Percentiles rank a stretch among this genome's conserved stretches.
Conservation (phyloP, 805 yeast species). For the Brettanomyces bruxellensis region DNA sequence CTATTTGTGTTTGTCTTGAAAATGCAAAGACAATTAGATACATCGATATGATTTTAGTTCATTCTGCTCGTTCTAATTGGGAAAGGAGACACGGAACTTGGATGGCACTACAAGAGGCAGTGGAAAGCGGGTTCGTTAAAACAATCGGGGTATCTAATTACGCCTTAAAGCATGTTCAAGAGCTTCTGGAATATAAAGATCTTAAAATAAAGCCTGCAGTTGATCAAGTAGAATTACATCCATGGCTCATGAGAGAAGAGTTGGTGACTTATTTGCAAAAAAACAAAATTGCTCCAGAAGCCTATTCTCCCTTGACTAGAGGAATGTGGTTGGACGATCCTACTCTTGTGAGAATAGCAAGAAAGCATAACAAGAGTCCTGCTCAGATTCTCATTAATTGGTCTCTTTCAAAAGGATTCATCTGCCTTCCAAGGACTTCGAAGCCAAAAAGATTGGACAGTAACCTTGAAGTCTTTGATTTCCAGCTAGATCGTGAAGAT, state of each 20-base stretch:
- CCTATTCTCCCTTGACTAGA: conserved; percentile 57
- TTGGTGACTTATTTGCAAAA: conserved; percentile 33
- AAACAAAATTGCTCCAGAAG: conserved; percentile 43
- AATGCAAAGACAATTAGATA: conserved; percentile 35
- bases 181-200: conserved; percentile 36
- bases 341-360: conserved; percentile 32
- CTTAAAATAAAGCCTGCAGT: conserved; percentile 35
- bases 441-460: conserved; percentile 24
- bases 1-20: conserved; percentile 33
- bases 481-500: conserved; percentile 30
- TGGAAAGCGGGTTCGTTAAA: conserved; percentile 37
- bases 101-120: conserved; percentile 47
- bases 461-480: conserved; percentile 31
- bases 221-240: conserved; percentile 42
- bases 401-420: conserved; percentile 55
- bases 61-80: conserved; percentile 37
- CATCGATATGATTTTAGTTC: conserved; percentile 44
- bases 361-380: conserved; percentile 36
- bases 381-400: conserved; percentile 59
- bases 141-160: conserved; percentile 58
- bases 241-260: conserved; percentile 37
- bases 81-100: conserved; percentile 38
- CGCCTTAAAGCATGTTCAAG: conserved; percentile 45
- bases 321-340: conserved; percentile 38
- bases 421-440: conserved; percentile 28